Evolutionary conservation across 1,284 basidiomycete species (phyloP).

Genomic region (Ceratobasidium sp.): DNA sequence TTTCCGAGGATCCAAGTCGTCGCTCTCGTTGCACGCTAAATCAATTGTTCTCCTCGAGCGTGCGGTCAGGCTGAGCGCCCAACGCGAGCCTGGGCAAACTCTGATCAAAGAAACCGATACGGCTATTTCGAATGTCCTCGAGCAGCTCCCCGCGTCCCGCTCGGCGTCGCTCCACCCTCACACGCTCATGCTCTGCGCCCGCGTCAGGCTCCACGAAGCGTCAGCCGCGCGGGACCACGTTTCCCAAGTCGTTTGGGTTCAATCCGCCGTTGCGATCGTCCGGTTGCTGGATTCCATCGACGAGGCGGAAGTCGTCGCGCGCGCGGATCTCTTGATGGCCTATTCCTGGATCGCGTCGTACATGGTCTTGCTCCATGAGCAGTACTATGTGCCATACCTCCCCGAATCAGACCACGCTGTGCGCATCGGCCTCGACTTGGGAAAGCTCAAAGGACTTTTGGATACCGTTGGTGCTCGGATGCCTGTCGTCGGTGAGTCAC

Average conservation of each 20-base stretch:
- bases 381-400: conserved; percentile 10
- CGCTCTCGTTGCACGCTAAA: background rate
- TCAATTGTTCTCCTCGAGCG: conserved; percentile 24
- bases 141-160: conserved; percentile 6
- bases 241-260: conserved; percentile 22
- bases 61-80: conserved; percentile 17
- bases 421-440: conserved; percentile 9
- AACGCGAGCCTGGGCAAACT: background rate
- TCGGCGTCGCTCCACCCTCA: conserved; percentile 1
- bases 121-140: conserved; percentile 30
- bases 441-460: conserved; percentile 4
- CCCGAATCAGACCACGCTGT: conserved; percentile 29
- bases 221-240: background rate
- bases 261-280: conserved; percentile 30
- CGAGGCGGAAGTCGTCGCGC: background rate
- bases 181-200: conserved; percentile 19
- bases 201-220: conserved; percentile 15
- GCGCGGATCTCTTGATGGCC: conserved; percentile 19
- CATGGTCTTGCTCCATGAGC: conserved; percentile 27
- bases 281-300: conserved; percentile 9
- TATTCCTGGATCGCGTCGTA: conserved; percentile 30
- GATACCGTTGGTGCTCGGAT: conserved; percentile 5
- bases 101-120: conserved; percentile 20
- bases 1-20: background rate
- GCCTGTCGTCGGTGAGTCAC: conserved; percentile 10